Conservation (phyloP, 1,284 basidiomycete genomes). For the Puccinia horiana region DNA sequence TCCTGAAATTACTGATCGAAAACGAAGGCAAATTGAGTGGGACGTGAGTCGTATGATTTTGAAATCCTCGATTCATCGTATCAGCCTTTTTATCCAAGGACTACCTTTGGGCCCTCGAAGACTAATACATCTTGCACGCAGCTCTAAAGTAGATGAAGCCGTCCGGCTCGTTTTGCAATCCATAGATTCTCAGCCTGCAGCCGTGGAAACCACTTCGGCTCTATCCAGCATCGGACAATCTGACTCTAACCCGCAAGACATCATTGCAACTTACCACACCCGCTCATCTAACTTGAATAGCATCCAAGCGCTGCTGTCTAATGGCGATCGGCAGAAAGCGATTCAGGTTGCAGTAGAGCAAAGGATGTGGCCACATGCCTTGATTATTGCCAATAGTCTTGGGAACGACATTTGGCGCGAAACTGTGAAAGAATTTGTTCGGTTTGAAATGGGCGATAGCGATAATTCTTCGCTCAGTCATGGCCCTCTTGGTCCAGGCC, state of each 20-base stretch:
- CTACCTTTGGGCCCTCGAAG: neutral
- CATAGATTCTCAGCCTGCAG: neutral
- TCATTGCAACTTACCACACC: constrained; percentile 40
- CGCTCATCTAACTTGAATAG: constrained; percentile 52
- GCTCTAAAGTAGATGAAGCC: constrained; percentile 44
- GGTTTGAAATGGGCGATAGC: constrained; percentile 69
- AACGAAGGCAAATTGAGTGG: constrained; percentile 48
- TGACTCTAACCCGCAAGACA: constrained; percentile 25
- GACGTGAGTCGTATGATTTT: constrained; percentile 19
- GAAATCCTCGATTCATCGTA: neutral
- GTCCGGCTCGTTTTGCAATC: constrained; percentile 39
- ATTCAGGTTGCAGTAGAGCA: constrained; percentile 84
- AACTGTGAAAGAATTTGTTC: constrained; percentile 80
- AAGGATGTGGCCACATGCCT: constrained; percentile 90
- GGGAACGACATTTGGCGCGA: constrained; percentile 93
- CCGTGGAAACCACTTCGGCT: neutral
- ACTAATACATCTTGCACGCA: neutral
- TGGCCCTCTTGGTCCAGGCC: constrained; percentile 41
- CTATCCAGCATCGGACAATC: neutral
- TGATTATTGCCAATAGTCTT: constrained; percentile 88
- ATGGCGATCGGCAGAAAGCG: constrained; percentile 81
- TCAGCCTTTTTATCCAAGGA: neutral
- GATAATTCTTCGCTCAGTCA: constrained; percentile 7
- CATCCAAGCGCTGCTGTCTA: constrained; percentile 55
- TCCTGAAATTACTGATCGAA: constrained; percentile 48